phyloP scores from a whole-genome alignment of 306 rosid genomes.

The Prunus mira region DNA sequence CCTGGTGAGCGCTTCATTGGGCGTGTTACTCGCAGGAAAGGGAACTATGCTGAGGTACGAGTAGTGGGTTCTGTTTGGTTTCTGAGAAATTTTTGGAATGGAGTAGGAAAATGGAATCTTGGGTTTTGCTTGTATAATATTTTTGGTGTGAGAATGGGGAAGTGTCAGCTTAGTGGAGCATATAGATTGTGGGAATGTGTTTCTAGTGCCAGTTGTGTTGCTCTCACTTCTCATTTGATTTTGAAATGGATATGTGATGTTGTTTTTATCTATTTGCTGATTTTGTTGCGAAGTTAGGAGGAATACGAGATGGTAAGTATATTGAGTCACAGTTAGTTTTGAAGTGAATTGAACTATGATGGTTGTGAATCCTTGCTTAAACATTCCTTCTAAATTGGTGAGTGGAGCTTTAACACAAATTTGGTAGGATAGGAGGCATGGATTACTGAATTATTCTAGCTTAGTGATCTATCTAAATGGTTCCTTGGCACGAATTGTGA shows the following conservation, averaged over 20 bases:
- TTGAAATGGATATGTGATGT: neutral
- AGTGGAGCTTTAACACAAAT: neutral
- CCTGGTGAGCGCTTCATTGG: conserved; percentile 95
- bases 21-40: conserved; percentile 78
- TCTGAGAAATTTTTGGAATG: neutral
- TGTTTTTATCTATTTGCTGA: neutral
- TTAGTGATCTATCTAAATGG: neutral
- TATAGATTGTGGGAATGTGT: neutral
- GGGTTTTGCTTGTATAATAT: neutral
- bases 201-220: neutral
- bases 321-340: neutral
- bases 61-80: conserved; percentile 12
- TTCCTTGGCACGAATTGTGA: neutral
- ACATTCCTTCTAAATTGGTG: neutral
- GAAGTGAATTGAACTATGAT: neutral
- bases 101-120: neutral
- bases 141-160: neutral
- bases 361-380: neutral
- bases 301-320: neutral
- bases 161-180: neutral
- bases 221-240: neutral
- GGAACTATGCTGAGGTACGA: conserved; percentile 74
- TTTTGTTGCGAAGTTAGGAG: neutral
- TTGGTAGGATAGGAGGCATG: neutral
- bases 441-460: neutral